Evolutionary conservation across 495 filamentous ascomycete species (phyloP), one percentile per base, ranked within the genome.

Genomic region (Aspergillus campestris): DNA sequence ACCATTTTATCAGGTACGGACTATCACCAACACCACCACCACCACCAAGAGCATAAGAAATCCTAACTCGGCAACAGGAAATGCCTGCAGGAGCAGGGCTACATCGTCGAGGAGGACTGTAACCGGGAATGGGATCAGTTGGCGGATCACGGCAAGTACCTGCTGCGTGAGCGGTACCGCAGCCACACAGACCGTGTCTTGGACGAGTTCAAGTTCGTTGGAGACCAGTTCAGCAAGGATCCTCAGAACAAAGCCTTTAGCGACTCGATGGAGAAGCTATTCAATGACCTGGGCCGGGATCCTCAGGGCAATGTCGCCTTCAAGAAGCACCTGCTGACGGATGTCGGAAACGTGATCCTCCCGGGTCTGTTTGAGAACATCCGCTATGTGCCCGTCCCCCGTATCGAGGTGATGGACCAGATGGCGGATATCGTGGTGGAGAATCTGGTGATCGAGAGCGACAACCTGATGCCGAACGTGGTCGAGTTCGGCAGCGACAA

Each of bases 391-490:
- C 92, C 92, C 12, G 79, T 98, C 42, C 94, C 92, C 8, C 81
- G 92, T 27, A 95, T 97, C 43, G 92, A 98, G 66, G 92, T 92
- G 52, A 83, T 82, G 3, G 94, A 98, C 55, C 76, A 77, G 9
- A 80, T 81, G 74, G 70, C 92, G 40, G 92, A 98, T 65, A 86
- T 84, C 40, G 67, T 97, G 11, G 73, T 98, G 34, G 92, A 98
- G 71, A 98, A 98, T 61, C 72, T 98, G 24, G 82, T 94, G 34
- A 77, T 98, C 51, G 92, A 98, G 69, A 87, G 88, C 48, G 92
- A 97, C 69, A 98, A 98, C 67, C 78, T 98, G 52, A 87, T 92
- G 77, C 92, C 92, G 33, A 98, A 98, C 62, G 81, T 94, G 2
- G 66, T 96, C 24, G 94, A 98, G 57, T 79, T 97, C 55, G 80